Evolutionary conservation across 495 filamentous ascomycete species (phyloP).

Genomic region (Penicillium subrubescens): DNA sequence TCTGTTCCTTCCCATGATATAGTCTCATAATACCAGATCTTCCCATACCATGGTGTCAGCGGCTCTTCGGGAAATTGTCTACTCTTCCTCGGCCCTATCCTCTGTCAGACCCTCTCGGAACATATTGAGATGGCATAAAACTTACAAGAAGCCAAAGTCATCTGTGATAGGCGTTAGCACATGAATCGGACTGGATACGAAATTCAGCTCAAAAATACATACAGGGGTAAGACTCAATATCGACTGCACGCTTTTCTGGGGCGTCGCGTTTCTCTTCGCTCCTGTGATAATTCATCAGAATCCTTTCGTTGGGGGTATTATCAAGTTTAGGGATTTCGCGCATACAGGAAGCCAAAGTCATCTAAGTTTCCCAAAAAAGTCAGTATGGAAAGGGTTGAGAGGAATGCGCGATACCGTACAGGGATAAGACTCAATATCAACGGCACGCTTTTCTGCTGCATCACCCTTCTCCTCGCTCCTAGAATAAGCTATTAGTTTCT

Average conservation of each 20-base stretch:
- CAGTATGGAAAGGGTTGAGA: not conserved
- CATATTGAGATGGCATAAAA: not conserved
- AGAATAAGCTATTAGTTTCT: not conserved
- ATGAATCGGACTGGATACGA: not conserved
- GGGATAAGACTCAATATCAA: conserved; percentile 4
- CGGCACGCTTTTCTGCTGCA: not conserved
- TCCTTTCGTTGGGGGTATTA: not conserved
- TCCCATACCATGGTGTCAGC: too few species aligned
- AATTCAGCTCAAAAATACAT: not conserved
- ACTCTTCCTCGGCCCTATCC: not conserved
- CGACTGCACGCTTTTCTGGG: not conserved
- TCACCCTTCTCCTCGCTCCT: conserved; percentile 1
- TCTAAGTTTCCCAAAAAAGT: not conserved
- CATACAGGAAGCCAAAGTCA: conserved; percentile 1
- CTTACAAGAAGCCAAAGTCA: conserved; percentile 4
- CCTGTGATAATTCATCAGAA: not conserved
- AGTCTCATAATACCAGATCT: not conserved
- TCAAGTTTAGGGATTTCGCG: not conserved
- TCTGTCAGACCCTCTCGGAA: not conserved
- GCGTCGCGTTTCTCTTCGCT: conserved; percentile 2
- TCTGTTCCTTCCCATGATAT: not conserved
- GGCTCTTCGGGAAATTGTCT: not conserved
- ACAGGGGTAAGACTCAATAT: conserved; percentile 5
- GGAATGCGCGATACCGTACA: not conserved
- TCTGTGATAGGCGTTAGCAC: not conserved